Evolutionary conservation across 345 rosid species (phyloP), one percentile per base, ranked within the genome.

Genomic region (Eucalyptus pauciflora): DNA sequence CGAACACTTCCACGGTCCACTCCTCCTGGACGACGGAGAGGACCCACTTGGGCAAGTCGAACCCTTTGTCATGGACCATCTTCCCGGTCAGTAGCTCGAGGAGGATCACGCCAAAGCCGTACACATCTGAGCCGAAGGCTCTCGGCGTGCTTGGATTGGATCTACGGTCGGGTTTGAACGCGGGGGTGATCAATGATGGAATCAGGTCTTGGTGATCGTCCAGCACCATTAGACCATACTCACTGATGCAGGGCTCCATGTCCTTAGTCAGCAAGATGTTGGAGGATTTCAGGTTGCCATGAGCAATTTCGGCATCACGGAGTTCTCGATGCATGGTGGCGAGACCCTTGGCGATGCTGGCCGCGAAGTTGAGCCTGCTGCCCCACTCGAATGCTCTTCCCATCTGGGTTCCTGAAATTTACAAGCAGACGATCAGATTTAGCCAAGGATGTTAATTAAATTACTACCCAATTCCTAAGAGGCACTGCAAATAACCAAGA

Each of bases 1-100:
- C 96, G 48, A 95, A 94, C 37, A 95, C 96, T 88, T 94, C 97
- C 8, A 85, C 95, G 0, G 96, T 95, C 96, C 96, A 93, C 90
- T 94, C 97, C 86, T 95, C 96, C 20, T 90, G 88, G 46, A 95
- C 92, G 8, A 92, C 95, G 0, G 94, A 90, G 29, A 90, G 92
- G 87, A 95, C 97, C 97, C 97, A 94, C 86, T 88, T 91, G 33
- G 97, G 86, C 88, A 95, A 86, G 90, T 93, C 91, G 8, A 90
- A 87, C 13, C 95, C 96, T 27, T 94, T 91, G 49, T 50, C 91
- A 86, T 93, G 92, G 46, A 91, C 93, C 56, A 90, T 88, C 89
- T 91, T 94, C 50, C 95, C 95, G 0, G 96, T 95, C 37, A 94
- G 92, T 29, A 95, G 92, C 93, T 94, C 95, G 7, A 95, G 90